A percentile compares a stretch with the other conserved stretches of the same genome.
Evolutionary conservation across 441 rosid genomes (phyloP).

Genomic region (Macaranga tanarius): DNA sequence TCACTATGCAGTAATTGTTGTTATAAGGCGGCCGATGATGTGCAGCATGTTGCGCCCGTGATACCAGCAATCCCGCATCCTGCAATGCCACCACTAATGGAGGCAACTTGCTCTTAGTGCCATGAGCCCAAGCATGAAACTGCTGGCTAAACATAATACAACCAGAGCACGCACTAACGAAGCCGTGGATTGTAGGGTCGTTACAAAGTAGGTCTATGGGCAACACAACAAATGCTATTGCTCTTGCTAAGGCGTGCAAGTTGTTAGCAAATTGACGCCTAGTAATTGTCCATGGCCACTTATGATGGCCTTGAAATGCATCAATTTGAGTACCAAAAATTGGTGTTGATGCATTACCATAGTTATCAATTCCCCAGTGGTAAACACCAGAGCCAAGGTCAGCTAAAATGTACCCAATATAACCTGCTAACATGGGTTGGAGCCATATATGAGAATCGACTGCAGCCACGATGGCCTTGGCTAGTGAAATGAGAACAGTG

Average conservation of each 20-base stretch:
- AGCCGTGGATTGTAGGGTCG: constrained; percentile 49
- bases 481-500: constrained; percentile 51
- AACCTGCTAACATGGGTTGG: constrained; percentile 65
- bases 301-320: constrained; percentile 91
- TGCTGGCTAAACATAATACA: constrained; percentile 94
- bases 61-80: constrained; percentile 67
- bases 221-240: constrained; percentile 47
- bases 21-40: constrained; percentile 84
- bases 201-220: constrained; percentile 50
- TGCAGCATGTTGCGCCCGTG: constrained; percentile 56
- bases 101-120: constrained; percentile 83
- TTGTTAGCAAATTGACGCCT: constrained; percentile 89
- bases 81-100: constrained; percentile 61
- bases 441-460: constrained; percentile 48
- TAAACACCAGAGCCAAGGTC: constrained; percentile 85
- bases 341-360: constrained; percentile 69
- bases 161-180: constrained; percentile 54
- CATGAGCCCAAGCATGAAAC: constrained; percentile 91
- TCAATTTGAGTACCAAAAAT: constrained; percentile 73
- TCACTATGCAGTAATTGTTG: constrained; percentile 84
- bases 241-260: constrained; percentile 60
- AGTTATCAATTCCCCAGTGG: constrained; percentile 92
- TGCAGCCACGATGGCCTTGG: constrained; percentile 50
- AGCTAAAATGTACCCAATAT: constrained; percentile 62
- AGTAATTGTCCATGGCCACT: constrained; percentile 85